Evolutionary conservation across 441 rosid species (phyloP), one percentile per base, ranked within the genome.

Genomic region (Pelargonium citronellum): DNA sequence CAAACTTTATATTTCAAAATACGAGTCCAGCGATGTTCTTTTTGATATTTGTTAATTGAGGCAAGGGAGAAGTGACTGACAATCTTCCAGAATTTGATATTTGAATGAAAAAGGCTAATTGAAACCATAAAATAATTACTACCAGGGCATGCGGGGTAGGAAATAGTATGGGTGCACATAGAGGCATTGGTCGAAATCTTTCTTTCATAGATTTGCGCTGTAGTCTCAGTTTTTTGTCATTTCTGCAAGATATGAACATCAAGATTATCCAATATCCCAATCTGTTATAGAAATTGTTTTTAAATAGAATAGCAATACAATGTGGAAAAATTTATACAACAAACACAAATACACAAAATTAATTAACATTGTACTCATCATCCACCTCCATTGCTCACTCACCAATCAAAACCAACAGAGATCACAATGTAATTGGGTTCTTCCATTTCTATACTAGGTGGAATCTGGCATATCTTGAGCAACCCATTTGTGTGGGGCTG

Each of bases 71-170:
- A 55, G 61, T 20, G 9, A 9, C 8, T 17, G 37, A 10, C 64
- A 60, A 60, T 60, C 34, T 22, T 60, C 64, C 22, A 60, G 15
- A 60, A 60, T 60, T 60, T 22, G 37, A 6, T 60, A 60, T 60
- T 22, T 17, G 24, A 16, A 55, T 17, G 19, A 16, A 41, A 15
- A 55, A 58, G 64, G 64, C 15, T 60, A 20, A 60, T 60, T 60
- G 64, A 60, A 60, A 60, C 24, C 60, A 53, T 15, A 22, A 30
- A 51, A 78, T 46, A 66, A 57, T 67, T 20, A 51, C 79, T 87
- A 95, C 99, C 91, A 95, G 79, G 15, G 96, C 97, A 89, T 91
- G 99, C 3, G 99, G 91, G 61, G 90, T 79, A 51, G 99, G 97
- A 76, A 90, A 85, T 39, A 95, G 81, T 73, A 89, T 83, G 63